Conservation (phyloP, 352 stramenopile species). For the Bremia lactucae region DNA sequence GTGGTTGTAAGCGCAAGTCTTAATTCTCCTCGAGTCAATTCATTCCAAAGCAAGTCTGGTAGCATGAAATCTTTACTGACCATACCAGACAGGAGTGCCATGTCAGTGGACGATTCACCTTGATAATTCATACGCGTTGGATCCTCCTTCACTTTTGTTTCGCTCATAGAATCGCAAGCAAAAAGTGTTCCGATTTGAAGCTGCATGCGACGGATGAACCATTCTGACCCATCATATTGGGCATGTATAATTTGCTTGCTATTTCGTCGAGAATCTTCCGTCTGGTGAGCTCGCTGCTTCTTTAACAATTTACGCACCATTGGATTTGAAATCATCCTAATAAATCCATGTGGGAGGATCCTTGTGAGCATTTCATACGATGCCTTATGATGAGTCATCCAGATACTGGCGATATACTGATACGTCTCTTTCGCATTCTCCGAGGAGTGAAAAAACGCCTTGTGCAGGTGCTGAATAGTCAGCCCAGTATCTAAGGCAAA, state of each 20-base stretch:
- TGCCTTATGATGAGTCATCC: conserved; percentile 60
- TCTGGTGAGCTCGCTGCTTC: conserved; percentile 40
- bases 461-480: conserved; percentile 45
- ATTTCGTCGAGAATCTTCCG: conserved; percentile 16
- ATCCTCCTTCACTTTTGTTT: conserved; percentile 34
- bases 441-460: conserved; percentile 56
- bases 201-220: conserved; percentile 64
- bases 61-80: conserved; percentile 64
- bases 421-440: conserved; percentile 53
- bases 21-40: conserved; percentile 41
- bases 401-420: conserved; percentile 66
- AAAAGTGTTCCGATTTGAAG: conserved; percentile 43
- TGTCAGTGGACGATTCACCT: conserved; percentile 57
- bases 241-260: conserved; percentile 16
- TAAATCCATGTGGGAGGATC: conserved; percentile 58
- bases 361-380: conserved; percentile 60
- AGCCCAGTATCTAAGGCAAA: conserved; percentile 49
- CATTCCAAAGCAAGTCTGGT: conserved; percentile 75
- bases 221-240: conserved; percentile 29
- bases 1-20: conserved; percentile 31
- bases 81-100: conserved; percentile 53
- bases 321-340: conserved; percentile 60
- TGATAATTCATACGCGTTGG: conserved; percentile 52
- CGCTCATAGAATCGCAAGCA: conserved; percentile 15
- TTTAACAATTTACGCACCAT: conserved; percentile 49